Evolutionary conservation across 2,329 filamentous ascomycete genomes (phyloP), one percentile per base, ranked within the genome.

Genomic region (Colletotrichum eleusines): DNA sequence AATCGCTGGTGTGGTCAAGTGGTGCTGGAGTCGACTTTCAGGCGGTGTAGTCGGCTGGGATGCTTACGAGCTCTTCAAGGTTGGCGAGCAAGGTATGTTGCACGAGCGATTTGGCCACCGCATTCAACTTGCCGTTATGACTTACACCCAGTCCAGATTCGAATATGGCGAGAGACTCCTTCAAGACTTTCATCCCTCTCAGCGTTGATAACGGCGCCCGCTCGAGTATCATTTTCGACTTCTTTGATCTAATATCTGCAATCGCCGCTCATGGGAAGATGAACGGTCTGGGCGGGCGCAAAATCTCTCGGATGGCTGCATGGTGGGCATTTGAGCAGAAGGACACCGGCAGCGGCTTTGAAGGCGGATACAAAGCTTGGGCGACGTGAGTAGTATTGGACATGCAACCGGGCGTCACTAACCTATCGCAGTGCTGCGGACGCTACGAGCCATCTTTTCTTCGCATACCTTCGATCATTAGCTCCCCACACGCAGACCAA

Each of bases 281-380:
- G 65, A 99, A 99, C 79, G 96, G 96, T 53, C 89, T 99, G 73
- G 94, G 94, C 72, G 96, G 96, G 33, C 90, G 95, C 74, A 98
- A 98, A 80, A 87, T 99, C 65, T 98, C 96, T 12, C 90, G 96
- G 74, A 94, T 97, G 87, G 96, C 95, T 50, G 94, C 95, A 55
- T 99, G 96, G 96, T 99, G 96, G 96, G 94, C 95, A 1, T 99
- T 99, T 79, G 95, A 98, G 77, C 94, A 97, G 75, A 89, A 86
- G 57, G 95, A 98, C 78, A 90, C 90, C 8, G 93, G 92, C 51
- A 95, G 92, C 78, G 96, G 96, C 20, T 99, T 99, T 76, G 96
- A 98, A 75, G 94, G 94, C 50, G 95, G 95, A 65, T 99, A 99
- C 82, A 93, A 92, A 78, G 89, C 90, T 54, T 99, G 96, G 95